These are phyloP conservation scores for Jamesozyma spencerorum DNA, from an alignment of 805 yeast genomes.

Conservation along the genomic window DNA sequence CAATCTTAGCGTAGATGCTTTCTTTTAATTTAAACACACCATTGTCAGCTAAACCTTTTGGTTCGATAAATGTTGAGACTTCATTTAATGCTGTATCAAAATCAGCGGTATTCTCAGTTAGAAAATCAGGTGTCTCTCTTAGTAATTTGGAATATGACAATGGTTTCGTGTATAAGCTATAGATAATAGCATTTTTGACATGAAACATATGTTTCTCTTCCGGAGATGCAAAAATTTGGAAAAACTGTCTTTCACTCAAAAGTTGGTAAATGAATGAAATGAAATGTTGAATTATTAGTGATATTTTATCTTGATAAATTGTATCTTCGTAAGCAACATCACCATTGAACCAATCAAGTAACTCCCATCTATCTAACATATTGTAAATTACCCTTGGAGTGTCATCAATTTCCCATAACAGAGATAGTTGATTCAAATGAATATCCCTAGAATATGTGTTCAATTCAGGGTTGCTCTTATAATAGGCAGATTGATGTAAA, in stretches of 20 bases:
- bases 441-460: constrained; percentile 67
- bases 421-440: constrained; percentile 53
- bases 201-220: constrained; percentile 26
- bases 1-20: constrained; percentile 37
- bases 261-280: constrained; percentile 59
- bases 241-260: constrained; percentile 58
- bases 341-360: constrained; percentile 41
- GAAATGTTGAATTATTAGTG: constrained; percentile 70
- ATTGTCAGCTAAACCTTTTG: constrained; percentile 55
- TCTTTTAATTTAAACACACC: constrained; percentile 58
- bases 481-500: constrained; percentile 41
- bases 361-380: constrained; percentile 51
- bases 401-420: constrained; percentile 45
- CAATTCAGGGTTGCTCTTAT: constrained; percentile 38
- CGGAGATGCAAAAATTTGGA: constrained; percentile 35
- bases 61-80: constrained; percentile 51
- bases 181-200: constrained; percentile 38
- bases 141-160: constrained; percentile 44
- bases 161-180: constrained; percentile 44
- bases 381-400: constrained; percentile 47
- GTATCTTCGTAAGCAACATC: constrained; percentile 32
- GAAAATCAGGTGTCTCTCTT: constrained; percentile 27
- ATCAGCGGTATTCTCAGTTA: constrained; percentile 30
- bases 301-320: constrained; percentile 39
- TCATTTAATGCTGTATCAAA: constrained; percentile 48